phyloP scores from a whole-genome alignment of 129 eudicot genomes.

The Kitagawia praeruptora region DNA sequence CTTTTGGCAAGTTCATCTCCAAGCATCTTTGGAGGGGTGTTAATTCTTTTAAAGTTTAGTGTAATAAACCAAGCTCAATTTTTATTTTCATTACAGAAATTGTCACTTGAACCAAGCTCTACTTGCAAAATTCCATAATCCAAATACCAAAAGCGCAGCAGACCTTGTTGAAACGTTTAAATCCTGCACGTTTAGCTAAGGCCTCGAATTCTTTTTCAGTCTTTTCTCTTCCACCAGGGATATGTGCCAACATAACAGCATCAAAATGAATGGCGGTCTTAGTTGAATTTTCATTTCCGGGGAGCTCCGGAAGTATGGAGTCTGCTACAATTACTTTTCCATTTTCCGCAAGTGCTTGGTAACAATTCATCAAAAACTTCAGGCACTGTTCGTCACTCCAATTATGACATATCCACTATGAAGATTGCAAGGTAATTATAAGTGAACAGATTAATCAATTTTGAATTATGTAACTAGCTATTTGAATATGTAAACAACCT shows the following conservation, averaged over 20 bases:
- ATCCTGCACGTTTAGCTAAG: slow-evolving; percentile 67
- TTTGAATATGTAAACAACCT: slow-evolving; percentile 22
- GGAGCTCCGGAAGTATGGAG: neutral
- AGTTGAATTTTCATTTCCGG: neutral
- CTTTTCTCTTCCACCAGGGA: slow-evolving; percentile 42
- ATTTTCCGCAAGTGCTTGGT: neutral
- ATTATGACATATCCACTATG: neutral
- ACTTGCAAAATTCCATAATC: slow-evolving; percentile 76
- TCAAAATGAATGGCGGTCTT: neutral
- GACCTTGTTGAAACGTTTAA: slow-evolving; percentile 27
- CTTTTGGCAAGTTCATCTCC: too few species aligned
- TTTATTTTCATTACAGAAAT: neutral
- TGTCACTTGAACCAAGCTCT: slow-evolving; percentile 56
- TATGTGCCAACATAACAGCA: neutral
- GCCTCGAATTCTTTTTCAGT: slow-evolving; percentile 67
- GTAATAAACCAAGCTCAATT: too few species aligned
- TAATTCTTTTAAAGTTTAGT: too few species aligned
- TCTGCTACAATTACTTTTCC: neutral
- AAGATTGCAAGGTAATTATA: neutral
- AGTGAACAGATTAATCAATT: too few species aligned
- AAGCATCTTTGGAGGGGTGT: too few species aligned
- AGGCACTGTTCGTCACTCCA: neutral
- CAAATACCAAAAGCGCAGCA: slow-evolving; percentile 36
- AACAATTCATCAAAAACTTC: neutral
- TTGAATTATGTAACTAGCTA: too few species aligned